These are phyloP conservation scores for Kluyveromyces wickerhamii DNA, from an alignment of 805 yeast species.

Conservation along the genomic window DNA sequence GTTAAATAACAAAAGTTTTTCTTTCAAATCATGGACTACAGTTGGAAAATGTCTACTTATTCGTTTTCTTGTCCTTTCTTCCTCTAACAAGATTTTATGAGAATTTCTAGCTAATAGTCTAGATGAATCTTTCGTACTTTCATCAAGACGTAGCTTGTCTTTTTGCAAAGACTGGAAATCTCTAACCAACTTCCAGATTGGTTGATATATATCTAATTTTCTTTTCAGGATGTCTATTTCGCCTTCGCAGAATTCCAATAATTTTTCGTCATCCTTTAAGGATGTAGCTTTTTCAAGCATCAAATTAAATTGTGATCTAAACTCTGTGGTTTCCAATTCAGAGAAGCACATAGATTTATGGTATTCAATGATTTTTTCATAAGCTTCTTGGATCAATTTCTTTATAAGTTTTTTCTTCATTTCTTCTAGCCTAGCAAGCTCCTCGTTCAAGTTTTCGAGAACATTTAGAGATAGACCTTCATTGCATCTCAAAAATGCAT, in stretches of 20 bases:
- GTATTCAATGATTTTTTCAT: conserved; percentile 47
- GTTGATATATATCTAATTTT: conserved; percentile 43
- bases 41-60: conserved; percentile 63
- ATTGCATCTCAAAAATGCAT: conserved; percentile 36
- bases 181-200: conserved; percentile 48
- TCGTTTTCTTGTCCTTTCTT: conserved; percentile 66
- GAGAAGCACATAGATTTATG: conserved; percentile 61
- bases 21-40: conserved; percentile 44
- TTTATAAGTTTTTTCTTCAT: conserved; percentile 60
- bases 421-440: conserved; percentile 47
- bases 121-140: conserved; percentile 71
- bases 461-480: conserved; percentile 39
- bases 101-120: conserved; percentile 68
- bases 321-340: conserved; percentile 40
- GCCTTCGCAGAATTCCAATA: conserved; percentile 55
- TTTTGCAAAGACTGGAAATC: conserved; percentile 46
- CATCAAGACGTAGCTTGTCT: conserved; percentile 57
- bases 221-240: conserved; percentile 48
- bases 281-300: conserved; percentile 10
- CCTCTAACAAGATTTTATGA: conserved; percentile 69
- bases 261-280: conserved; percentile 45
- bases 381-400: conserved; percentile 55
- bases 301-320: conserved; percentile 32
- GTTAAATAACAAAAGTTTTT: conserved; percentile 43
- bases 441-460: conserved; percentile 44